Conservation (phyloP, 2,329 filamentous ascomycete genomes). For the Gaeumannomyces sp. region DNA sequence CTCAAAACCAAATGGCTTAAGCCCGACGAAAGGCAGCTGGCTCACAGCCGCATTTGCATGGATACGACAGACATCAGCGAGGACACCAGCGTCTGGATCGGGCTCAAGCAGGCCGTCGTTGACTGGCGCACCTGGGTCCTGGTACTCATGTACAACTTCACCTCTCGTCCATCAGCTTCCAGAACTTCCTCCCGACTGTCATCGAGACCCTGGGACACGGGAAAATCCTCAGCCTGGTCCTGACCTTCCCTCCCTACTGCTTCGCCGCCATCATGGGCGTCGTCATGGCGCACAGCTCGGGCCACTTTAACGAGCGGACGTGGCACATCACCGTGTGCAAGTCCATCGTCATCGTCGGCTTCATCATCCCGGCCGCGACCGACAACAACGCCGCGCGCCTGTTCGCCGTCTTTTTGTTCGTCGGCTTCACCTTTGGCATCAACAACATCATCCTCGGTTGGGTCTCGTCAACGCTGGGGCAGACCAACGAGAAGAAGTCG, state of each 20-base stretch:
- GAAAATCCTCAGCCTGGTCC: slow-evolving; percentile 24
- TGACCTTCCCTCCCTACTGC: slow-evolving; percentile 23
- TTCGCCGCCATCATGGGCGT: slow-evolving; percentile 14
- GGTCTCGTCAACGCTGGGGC: slow-evolving; percentile 33
- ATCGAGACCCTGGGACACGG: slow-evolving; percentile 16
- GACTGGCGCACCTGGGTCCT: slow-evolving; percentile 22
- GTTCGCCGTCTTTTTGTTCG: slow-evolving; percentile 30
- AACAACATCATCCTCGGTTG: slow-evolving; percentile 41
- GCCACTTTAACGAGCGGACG: slow-evolving; percentile 9
- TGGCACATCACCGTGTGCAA: slow-evolving; percentile 11
- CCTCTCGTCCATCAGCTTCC: slow-evolving; percentile 13
- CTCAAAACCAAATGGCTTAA: slow-evolving; percentile 2
- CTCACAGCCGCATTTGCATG: slow-evolving; percentile 20
- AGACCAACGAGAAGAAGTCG: slow-evolving; percentile 42
- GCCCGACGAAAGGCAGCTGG: slow-evolving; percentile 2
- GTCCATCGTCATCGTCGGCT: slow-evolving; percentile 7
- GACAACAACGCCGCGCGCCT: slow-evolving; percentile 5
- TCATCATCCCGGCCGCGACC: slow-evolving; percentile 6
- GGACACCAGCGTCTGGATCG: slow-evolving; percentile 11
- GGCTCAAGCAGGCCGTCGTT: slow-evolving; percentile 18
- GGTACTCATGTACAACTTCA: slow-evolving; percentile 10
- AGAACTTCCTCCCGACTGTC: slow-evolving; percentile 19
- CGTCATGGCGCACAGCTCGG: slow-evolving; percentile 5
- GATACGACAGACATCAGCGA: slow-evolving; percentile 5
- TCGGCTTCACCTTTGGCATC: slow-evolving; percentile 30